Conservation (phyloP, 2,329 filamentous ascomycete genomes). For the Didymella arachidicola region DNA sequence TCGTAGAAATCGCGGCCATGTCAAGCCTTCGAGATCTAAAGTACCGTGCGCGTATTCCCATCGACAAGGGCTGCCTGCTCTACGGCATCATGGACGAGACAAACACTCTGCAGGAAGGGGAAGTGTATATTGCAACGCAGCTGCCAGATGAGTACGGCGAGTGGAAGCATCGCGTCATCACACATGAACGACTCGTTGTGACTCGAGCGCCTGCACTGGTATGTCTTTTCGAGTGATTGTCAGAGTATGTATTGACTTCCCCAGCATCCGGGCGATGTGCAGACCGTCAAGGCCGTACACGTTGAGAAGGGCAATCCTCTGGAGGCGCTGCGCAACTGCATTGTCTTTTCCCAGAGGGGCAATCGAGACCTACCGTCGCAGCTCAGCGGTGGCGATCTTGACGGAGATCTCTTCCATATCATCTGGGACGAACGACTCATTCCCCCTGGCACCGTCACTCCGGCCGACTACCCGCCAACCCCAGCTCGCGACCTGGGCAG, state of each 20-base stretch:
- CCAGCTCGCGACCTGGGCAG: constrained; percentile 66
- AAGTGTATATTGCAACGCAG: constrained; percentile 72
- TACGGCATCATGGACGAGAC: constrained; percentile 89
- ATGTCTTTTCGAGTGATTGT: neutral
- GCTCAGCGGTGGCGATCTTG: constrained; percentile 81
- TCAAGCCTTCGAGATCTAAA: constrained; percentile 77
- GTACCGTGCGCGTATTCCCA: constrained; percentile 77
- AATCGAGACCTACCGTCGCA: constrained; percentile 77
- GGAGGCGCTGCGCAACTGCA: constrained; percentile 70
- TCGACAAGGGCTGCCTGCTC: constrained; percentile 74
- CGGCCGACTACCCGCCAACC: constrained; percentile 75
- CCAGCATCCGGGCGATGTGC: constrained; percentile 78
- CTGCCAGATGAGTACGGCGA: constrained; percentile 41
- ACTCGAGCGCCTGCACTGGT: constrained; percentile 78
- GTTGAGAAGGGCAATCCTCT: constrained; percentile 70
- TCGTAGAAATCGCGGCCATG: constrained; percentile 75
- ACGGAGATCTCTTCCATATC: constrained; percentile 82
- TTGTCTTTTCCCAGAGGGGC: constrained; percentile 79
- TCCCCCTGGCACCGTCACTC: constrained; percentile 55
- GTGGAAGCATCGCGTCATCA: constrained; percentile 22
- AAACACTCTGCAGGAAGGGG: constrained; percentile 67
- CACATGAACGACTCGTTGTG: constrained; percentile 62
- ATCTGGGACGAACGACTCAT: constrained; percentile 71
- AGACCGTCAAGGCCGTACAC: constrained; percentile 66
- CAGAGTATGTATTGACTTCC: neutral